Conservation (phyloP, 2,329 filamentous ascomycete species). For the Alternaria gansuensis region DNA sequence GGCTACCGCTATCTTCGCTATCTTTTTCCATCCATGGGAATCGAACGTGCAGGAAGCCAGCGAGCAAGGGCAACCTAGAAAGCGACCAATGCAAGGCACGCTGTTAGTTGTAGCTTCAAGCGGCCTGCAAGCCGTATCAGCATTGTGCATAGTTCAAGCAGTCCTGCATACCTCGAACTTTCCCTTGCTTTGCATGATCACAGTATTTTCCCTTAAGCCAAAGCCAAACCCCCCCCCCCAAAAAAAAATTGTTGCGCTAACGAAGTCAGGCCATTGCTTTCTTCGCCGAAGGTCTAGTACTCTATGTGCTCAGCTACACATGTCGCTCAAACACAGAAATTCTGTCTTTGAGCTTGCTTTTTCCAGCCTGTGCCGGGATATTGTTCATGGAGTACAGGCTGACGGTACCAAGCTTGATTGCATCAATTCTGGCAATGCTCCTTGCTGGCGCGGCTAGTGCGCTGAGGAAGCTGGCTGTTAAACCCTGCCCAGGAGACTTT, state of each 20-base stretch:
- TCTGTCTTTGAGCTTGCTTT: conserved; percentile 25
- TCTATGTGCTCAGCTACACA: conserved; percentile 14
- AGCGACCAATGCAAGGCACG: conserved; percentile 7
- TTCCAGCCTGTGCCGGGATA: conserved; percentile 29
- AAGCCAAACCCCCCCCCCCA: background rate
- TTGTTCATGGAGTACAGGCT: conserved; percentile 43
- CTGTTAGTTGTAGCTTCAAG: conserved; percentile 15
- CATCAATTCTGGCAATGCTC: conserved; percentile 36
- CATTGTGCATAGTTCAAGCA: conserved; percentile 40
- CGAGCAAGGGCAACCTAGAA: conserved; percentile 4
- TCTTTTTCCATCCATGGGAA: conserved; percentile 9
- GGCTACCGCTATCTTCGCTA: conserved; percentile 15
- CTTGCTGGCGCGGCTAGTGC: conserved; percentile 32
- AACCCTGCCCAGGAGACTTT: conserved; percentile 16
- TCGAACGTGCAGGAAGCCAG: conserved; percentile 1
- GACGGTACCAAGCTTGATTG: conserved; percentile 30
- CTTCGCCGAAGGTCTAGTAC: conserved; percentile 28
- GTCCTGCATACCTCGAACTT: conserved; percentile 46
- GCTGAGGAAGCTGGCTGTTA: conserved; percentile 19
- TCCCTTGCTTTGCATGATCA: conserved; percentile 42
- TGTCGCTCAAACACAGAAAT: conserved; percentile 23
- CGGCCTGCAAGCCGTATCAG: conserved; percentile 31
- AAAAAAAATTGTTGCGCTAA: conserved; percentile 8
- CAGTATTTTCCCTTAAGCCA: conserved; percentile 31
- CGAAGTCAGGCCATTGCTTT: conserved; percentile 27